phyloP scores from a whole-genome alignment of 306 rosid genomes.

The Vicia faba region DNA sequence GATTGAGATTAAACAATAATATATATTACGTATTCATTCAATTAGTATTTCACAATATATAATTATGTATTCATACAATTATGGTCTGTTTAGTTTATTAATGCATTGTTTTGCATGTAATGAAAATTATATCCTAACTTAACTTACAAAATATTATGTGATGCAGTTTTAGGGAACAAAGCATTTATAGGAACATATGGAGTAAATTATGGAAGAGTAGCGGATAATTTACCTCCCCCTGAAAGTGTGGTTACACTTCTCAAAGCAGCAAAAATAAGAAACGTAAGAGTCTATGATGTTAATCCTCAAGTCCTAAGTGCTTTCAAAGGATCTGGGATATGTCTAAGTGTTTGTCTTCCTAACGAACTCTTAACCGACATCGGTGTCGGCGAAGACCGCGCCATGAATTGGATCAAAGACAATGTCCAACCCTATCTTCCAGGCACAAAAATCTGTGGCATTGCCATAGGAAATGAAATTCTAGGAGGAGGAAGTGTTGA shows the following conservation, averaged over 20 bases:
- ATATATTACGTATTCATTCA: too few relatives aligned
- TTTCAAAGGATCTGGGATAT: constrained; percentile 81
- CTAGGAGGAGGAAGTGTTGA: constrained; percentile 56
- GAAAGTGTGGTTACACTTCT: constrained; percentile 78
- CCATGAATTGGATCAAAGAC: constrained; percentile 83
- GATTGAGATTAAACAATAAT: too few relatives aligned
- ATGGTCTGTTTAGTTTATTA: too few relatives aligned
- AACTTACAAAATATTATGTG: constrained; percentile 1
- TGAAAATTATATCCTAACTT: not conserved
- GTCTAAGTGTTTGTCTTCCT: constrained; percentile 57
- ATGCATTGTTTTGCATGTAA: not conserved
- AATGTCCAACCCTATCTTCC: constrained; percentile 79
- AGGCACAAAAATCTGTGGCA: constrained; percentile 71
- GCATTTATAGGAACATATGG: constrained; percentile 81
- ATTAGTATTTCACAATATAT: too few relatives aligned
- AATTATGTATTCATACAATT: too few relatives aligned
- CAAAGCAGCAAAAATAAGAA: constrained; percentile 80
- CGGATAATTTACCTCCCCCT: constrained; percentile 81
- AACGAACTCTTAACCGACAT: constrained; percentile 63
- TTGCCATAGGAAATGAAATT: constrained; percentile 83
- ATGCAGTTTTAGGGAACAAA: constrained; percentile 42
- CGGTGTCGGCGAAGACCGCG: constrained; percentile 70
- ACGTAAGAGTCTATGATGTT: constrained; percentile 77
- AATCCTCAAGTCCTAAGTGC: constrained; percentile 67
- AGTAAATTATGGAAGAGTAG: constrained; percentile 80